Conservation (phyloP, 1,139 yeast genomes). For the Yamadazyma friedrichii region DNA sequence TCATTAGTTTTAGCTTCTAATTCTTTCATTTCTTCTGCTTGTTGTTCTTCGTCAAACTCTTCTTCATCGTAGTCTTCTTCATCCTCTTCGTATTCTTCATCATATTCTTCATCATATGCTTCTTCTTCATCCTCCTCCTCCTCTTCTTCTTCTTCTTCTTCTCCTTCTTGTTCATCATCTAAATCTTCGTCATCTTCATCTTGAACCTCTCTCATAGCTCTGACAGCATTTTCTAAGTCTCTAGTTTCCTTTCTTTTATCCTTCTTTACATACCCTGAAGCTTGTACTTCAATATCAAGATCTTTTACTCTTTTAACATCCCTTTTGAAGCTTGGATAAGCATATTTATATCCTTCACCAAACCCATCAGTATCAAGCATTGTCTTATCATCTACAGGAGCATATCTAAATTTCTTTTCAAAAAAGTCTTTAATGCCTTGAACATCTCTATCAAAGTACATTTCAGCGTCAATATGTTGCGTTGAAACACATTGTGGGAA, state of each 20-base stretch:
- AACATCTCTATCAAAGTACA: conserved; percentile 88
- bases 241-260: conserved; percentile 46
- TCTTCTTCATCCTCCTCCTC: conserved; percentile 32
- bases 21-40: conserved; percentile 26
- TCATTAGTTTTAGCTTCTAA: conserved; percentile 40
- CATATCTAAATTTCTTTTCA: conserved; percentile 71
- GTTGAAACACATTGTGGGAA: conserved; percentile 97
- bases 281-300: conserved; percentile 81
- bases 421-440: conserved; percentile 85
- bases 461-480: conserved; percentile 84
- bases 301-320: conserved; percentile 69
- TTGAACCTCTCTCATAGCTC: conserved; percentile 52
- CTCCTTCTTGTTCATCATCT: conserved; percentile 29
- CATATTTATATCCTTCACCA: conserved; percentile 75
- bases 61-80: conserved; percentile 27
- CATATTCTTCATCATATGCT: conserved; percentile 36
- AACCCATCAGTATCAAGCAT: conserved; percentile 77
- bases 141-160: conserved; percentile 32
- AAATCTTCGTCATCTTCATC: conserved; percentile 28
- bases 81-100: conserved; percentile 37
- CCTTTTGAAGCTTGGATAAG: conserved; percentile 76
- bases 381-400: conserved; percentile 59
- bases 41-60: conserved; percentile 38
- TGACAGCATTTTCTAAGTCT: conserved; percentile 75
- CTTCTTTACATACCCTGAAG: conserved; percentile 86